These are phyloP conservation scores for Fonsecaea multimorphosa DNA, from an alignment of 2,329 filamentous ascomycete species.

Conservation along the genomic window DNA sequence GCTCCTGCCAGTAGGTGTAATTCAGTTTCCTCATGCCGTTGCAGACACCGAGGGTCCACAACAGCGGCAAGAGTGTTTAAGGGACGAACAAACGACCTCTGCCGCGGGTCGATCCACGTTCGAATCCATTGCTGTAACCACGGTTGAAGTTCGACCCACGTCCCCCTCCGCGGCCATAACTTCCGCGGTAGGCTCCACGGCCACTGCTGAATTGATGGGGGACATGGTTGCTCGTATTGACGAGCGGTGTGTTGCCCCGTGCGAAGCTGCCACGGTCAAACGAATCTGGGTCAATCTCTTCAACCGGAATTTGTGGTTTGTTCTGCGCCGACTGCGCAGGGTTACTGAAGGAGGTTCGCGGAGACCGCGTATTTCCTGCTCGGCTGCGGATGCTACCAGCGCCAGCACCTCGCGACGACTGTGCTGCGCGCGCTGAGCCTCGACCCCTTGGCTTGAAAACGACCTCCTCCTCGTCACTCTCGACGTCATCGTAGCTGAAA, in stretches of 20 bases:
- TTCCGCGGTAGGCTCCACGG: constrained; percentile 27
- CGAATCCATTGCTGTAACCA: constrained; percentile 32
- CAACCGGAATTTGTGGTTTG: constrained; percentile 50
- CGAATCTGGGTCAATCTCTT: constrained; percentile 56
- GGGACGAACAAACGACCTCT: constrained; percentile 41
- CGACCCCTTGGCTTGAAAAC: constrained; percentile 47
- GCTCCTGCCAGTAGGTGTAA: constrained; percentile 16
- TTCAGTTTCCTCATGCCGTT: constrained; percentile 21
- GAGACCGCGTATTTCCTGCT: constrained; percentile 24
- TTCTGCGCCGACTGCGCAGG: constrained; percentile 18
- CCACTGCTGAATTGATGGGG: constrained; percentile 23
- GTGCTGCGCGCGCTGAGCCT: constrained; percentile 28
- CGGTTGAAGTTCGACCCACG: constrained; percentile 29
- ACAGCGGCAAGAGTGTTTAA: constrained; percentile 19
- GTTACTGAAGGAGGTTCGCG: constrained; percentile 34
- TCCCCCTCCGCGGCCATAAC: constrained; percentile 24
- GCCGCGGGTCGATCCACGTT: constrained; percentile 38
- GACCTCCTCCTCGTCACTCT: constrained; percentile 56
- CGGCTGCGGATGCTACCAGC: constrained; percentile 25
- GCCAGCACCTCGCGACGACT: constrained; percentile 20
- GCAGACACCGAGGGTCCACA: constrained; percentile 14
- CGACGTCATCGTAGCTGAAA: constrained; percentile 54
- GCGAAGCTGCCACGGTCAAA: constrained; percentile 49
- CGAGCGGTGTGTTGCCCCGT: constrained; percentile 38
- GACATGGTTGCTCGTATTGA: constrained; percentile 33